A percentile compares a stretch with the other conserved stretches of the same genome.
These are phyloP conservation scores for Diaporthe australafricana DNA, from an alignment of 2,329 filamentous ascomycete species.

Conservation along the genomic window DNA sequence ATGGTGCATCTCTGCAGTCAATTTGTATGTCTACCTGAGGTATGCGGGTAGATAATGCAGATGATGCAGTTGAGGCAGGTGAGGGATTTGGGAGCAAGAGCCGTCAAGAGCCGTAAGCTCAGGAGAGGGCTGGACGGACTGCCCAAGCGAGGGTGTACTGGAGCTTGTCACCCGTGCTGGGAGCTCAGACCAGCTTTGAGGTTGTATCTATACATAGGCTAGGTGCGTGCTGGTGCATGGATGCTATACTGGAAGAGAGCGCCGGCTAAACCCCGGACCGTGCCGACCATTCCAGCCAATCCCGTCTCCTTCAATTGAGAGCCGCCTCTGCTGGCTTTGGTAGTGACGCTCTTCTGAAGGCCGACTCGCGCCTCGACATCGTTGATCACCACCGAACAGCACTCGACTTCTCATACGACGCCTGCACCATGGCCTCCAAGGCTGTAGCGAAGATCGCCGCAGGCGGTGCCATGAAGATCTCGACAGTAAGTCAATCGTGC, in stretches of 20 bases:
- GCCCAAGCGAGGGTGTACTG: background rate
- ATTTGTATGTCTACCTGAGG: background rate
- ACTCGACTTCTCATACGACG: slow-evolving; percentile 34
- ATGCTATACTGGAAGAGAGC: background rate
- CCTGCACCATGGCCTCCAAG: slow-evolving; percentile 70
- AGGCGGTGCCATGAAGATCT: slow-evolving; percentile 65
- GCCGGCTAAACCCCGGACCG: slow-evolving; percentile 30
- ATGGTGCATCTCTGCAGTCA: background rate
- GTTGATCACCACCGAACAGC: slow-evolving; percentile 34
- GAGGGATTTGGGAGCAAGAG: background rate
- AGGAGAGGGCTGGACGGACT: background rate
- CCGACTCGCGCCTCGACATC: slow-evolving; percentile 34
- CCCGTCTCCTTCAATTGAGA: slow-evolving; percentile 26
- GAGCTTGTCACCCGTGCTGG: slow-evolving; percentile 19
- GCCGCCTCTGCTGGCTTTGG: slow-evolving; percentile 10
- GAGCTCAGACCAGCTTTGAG: slow-evolving; percentile 24
- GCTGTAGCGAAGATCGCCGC: slow-evolving; percentile 67
- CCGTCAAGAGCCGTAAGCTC: background rate
- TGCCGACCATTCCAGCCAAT: slow-evolving; percentile 29
- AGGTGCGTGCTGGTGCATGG: background rate
- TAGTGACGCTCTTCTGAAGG: slow-evolving; percentile 19
- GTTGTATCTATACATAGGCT: background rate
- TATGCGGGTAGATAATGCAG: background rate
- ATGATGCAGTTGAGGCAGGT: background rate
- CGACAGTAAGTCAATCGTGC: slow-evolving; percentile 62